A percentile compares a stretch with the other conserved stretches of the same genome.
These are phyloP conservation scores for Astrocystis sublimbata DNA, from an alignment of 495 filamentous ascomycete genomes.

Conservation along the genomic window DNA sequence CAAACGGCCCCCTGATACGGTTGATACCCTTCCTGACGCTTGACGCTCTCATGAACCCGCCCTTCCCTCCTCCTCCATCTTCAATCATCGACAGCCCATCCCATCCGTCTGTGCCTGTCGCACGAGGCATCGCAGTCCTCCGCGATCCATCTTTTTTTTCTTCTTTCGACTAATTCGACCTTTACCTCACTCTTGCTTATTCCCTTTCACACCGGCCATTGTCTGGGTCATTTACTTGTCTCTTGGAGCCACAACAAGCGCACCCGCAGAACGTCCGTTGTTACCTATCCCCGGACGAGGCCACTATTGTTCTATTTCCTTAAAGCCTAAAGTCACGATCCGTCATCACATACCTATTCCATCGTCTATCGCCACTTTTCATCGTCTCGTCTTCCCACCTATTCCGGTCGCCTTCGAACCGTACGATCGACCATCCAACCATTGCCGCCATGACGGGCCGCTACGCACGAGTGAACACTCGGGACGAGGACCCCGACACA, in stretches of 20 bases:
- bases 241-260: not conserved
- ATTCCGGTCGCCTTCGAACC: not conserved
- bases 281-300: not conserved
- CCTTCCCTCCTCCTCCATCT: not conserved
- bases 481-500: conserved; percentile 48
- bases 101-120: not conserved
- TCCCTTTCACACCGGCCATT: not conserved
- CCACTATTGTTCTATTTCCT: not conserved
- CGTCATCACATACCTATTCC: not conserved
- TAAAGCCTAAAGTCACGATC: not conserved
- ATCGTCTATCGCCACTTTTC: not conserved
- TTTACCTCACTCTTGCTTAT: not conserved
- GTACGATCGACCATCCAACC: not conserved
- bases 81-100: not conserved
- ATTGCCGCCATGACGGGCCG: conserved; percentile 69
- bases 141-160: not conserved
- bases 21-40: too few species aligned
- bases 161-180: not conserved
- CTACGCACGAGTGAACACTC: conserved; percentile 76
- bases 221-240: not conserved
- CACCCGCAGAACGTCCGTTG: not conserved
- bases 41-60: not conserved
- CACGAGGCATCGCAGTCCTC: not conserved
- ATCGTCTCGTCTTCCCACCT: not conserved
- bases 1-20: not conserved